Base-by-base conservation (phyloP, 2,329 filamentous ascomycete genomes). In the Hypoxylon sp. region DNA sequence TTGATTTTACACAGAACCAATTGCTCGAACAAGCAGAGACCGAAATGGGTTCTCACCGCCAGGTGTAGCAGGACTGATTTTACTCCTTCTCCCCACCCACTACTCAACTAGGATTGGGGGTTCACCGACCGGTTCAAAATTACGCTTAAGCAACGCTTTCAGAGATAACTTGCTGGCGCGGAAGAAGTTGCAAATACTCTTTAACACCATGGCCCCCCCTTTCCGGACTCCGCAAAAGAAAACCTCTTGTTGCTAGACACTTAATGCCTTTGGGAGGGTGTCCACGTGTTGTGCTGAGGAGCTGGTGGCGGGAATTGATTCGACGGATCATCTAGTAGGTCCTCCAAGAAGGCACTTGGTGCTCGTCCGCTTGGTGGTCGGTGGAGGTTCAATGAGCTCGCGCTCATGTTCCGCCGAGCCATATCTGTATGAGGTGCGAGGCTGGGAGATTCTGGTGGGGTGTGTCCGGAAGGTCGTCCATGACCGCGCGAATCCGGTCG, bases 321-420 rank as follows among this genome's bases (percentile, higher is more conserved):
- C 5, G 85, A 83, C 75, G 94, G 90, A 69, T 92, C 92, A 75
- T 94, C 93, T 67, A 98, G 91, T 53, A 98, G 80, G 78, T 98
- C 94, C 65, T 98, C 94, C 41, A 98, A 84, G 77, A 94, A 97
- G 17, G 93, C 93, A 78, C 93, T 97, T 0, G 95, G 95, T 14
- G 94, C 91, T 63, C 94, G 86, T 62, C 89, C 89, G 58, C 89
- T 90, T 13, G 89, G 84, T 2, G 90, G 86, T 61, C 87, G 84
- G 68, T 86, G 88, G 63, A 91, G 84, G 72, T 89, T 91, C 68
- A 94, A 76, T 3, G 89, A 90, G 77, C 90, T 94, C 46, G 86
- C 83, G 78, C 88, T 91, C 55, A 85, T 76, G 66, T 88, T 82
- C 32, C 79, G 75, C 38, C 75, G 75, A 4, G 71, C 61, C 11